Base-by-base conservation (phyloP, 2,329 filamentous ascomycete species). In the Sclerotiophoma versabilis region DNA sequence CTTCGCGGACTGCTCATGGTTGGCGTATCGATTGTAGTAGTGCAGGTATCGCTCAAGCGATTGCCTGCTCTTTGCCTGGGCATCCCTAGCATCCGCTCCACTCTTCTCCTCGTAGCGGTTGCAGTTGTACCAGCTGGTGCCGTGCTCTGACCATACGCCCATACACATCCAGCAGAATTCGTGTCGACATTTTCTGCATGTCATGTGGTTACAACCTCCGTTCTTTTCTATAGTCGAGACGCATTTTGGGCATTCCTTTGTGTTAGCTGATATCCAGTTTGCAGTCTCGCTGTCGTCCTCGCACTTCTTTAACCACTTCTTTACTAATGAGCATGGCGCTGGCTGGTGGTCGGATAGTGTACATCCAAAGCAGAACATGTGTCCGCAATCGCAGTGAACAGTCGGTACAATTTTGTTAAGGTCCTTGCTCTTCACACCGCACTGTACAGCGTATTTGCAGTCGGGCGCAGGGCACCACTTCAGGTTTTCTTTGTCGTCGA, bases 111-210 rank as follows among this genome's bases (percentile, higher is more conserved):
- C 95, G 68, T 89, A 99, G 8, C 95, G 84, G 73, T 96, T 99
- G 83, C 95, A 99, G 76, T 96, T 99, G 81, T 99, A 99, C 95
- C 95, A 99, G 77, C 92, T 96, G 3, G 93, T 99, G 59, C 95
- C 95, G 73, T 99, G 95, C 76, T 99, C 95, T 1, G 92, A 96
- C 95, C 95, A 99, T 0, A 96, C 81, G 0, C 95, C 95, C 95
- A 99, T 99, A 71, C 95, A 99, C 90, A 99, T 98, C 95, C 95
- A 99, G 79, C 95, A 99, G 71, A 99, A 97, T 71, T 97, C 93
- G 71, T 97, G 88, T 70, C 92, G 92, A 80, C 93, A 97, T 76
- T 97, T 97, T 51, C 93, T 83, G 74, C 93, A 97, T 0, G 93
- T 97, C 93, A 97, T 97, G 75, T 97, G 93, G 78, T 97, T 97